phyloP scores from a whole-genome alignment of 768 basidiomycete species.

The Amanita molliuscula region DNA sequence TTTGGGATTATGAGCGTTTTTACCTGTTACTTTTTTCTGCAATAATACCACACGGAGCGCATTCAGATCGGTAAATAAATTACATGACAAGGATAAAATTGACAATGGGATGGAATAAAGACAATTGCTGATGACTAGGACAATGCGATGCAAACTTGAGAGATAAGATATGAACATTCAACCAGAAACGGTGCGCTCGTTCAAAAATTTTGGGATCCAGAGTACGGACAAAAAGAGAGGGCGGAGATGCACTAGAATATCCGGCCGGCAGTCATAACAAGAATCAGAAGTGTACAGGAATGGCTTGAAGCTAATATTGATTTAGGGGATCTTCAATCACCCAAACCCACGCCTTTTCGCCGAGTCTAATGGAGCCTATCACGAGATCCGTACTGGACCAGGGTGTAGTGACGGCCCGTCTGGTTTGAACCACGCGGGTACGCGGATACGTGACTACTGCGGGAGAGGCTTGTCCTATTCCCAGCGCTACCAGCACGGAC shows the following conservation, averaged over 20 bases:
- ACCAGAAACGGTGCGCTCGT: slow-evolving; percentile 2
- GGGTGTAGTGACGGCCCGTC: slow-evolving; percentile 42
- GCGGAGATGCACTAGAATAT: slow-evolving; percentile 21
- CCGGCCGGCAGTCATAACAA: slow-evolving; percentile 29
- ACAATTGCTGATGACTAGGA: slow-evolving; percentile 27
- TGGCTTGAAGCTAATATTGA: slow-evolving; percentile 3
- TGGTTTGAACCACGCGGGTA: slow-evolving; percentile 50
- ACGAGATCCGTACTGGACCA: slow-evolving; percentile 49
- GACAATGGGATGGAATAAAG: slow-evolving; percentile 35
- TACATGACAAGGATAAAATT: slow-evolving; percentile 15
- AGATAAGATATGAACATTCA: slow-evolving; percentile 34
- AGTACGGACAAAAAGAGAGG: slow-evolving; percentile 1
- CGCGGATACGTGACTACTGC: slow-evolving; percentile 41
- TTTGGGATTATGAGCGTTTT: slow-evolving; percentile 24
- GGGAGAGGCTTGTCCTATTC: slow-evolving; percentile 61
- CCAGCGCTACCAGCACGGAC: slow-evolving; percentile 73
- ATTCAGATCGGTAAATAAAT: too few relatives aligned
- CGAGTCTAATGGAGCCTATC: slow-evolving; percentile 38
- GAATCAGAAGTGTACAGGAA: slow-evolving; percentile 16
- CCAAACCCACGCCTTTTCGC: slow-evolving; percentile 56
- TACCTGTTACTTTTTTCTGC: not conserved
- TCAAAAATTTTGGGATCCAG: slow-evolving; percentile 8
- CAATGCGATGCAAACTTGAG: slow-evolving; percentile 27
- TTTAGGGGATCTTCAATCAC: slow-evolving; percentile 6
- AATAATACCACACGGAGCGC: not conserved